Evolutionary conservation across 441 rosid genomes (phyloP), one percentile per base, ranked within the genome.

Genomic region (Eugenia klotzschiana): DNA sequence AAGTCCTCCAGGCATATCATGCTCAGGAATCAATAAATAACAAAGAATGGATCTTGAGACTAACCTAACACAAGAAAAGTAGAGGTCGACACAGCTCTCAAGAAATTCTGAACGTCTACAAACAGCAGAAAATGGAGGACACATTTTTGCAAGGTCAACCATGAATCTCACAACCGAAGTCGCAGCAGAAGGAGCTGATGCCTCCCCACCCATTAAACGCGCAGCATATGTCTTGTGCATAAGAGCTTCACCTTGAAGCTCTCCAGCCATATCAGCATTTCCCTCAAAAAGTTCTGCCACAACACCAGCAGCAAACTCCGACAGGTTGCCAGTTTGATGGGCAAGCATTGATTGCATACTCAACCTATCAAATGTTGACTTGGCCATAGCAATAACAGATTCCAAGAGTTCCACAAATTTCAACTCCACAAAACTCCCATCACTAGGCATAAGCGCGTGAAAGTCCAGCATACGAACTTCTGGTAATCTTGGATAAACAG

Each of bases 151-250:
- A 84, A 98, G 91, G 90, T 98, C 99, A 93, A 98, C 99, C 99
- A 98, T 96, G 87, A 98, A 98, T 87, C 98, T 94, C 86, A 98
- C 91, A 84, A 98, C 95, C 23, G 99, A 91, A 53, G 99, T 98
- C n/a, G 99, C 99, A 86, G 99, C 96, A 87, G 98, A 98, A 87
- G 99, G 99, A 92, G 99, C 99, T 82, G 98, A 94, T 82, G 99
- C 99, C 91, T 96, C 99, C 60, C 99, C 99, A 84, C 98, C 98
- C 99, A 96, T 96, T 86, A 98, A 88, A 81, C 99, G 97, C n/a
- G 99, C 99, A 8, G 99, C 99, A 87, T 98, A 98, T 16, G 99
- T 98, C 92, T 98, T 98, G 87, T 98, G 99, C 99, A 98, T 98
- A 87, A 96, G 91, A 89, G 99, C 99, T 91, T 98, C 99, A 89